phyloP scores from a whole-genome alignment of 2,329 filamentous ascomycete genomes.

The Calonectria leucothoes region DNA sequence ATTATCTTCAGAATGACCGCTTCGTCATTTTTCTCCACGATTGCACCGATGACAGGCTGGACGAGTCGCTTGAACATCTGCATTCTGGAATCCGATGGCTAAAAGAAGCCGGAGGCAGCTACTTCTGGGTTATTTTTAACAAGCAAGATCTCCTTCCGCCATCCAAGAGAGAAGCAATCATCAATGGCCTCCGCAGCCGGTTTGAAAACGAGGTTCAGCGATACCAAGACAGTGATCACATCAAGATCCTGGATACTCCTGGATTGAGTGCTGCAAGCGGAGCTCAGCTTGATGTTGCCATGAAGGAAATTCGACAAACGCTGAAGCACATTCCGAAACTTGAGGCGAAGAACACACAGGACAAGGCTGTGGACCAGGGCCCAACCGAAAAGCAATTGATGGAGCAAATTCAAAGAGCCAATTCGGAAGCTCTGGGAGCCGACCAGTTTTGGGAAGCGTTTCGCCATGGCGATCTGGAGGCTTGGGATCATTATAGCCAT shows the following conservation, averaged over 20 bases:
- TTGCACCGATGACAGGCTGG: constrained; percentile 40
- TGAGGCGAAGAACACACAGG: background rate
- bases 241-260: constrained; percentile 37
- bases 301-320: constrained; percentile 33
- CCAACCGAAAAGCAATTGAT: constrained; percentile 30
- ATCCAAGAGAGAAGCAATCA: constrained; percentile 26
- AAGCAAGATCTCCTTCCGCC: constrained; percentile 44
- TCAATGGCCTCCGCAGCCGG: constrained; percentile 15
- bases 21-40: constrained; percentile 45
- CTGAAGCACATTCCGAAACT: constrained; percentile 16
- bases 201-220: constrained; percentile 30
- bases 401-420: constrained; percentile 18
- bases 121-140: constrained; percentile 47
- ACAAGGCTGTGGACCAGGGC: constrained; percentile 19
- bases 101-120: constrained; percentile 25
- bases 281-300: constrained; percentile 20
- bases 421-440: constrained; percentile 5
- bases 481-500: constrained; percentile 49
- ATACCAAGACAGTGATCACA: constrained; percentile 13
- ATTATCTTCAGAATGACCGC: constrained; percentile 41
- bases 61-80: constrained; percentile 43
- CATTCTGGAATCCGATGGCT: constrained; percentile 34
- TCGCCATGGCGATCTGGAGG: constrained; percentile 37
- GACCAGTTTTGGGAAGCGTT: constrained; percentile 44
- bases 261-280: constrained; percentile 36